These are phyloP conservation scores for Gigaspora rosea DNA, from an alignment of 192 early-diverging fungal genomes.

Conservation along the genomic window DNA sequence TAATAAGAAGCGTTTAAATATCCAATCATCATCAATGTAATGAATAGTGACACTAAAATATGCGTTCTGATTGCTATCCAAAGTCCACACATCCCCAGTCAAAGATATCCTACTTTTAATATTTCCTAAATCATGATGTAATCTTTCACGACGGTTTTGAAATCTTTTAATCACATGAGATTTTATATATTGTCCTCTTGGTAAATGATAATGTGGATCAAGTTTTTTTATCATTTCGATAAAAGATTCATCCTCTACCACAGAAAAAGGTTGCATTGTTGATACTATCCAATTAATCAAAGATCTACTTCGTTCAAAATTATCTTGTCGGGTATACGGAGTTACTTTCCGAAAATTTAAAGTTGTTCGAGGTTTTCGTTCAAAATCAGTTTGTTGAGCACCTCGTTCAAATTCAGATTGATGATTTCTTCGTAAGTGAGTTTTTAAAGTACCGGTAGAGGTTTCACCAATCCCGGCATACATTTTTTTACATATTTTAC, in stretches of 20 bases:
- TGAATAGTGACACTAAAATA: slow-evolving; percentile 9
- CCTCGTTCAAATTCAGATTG: too few species aligned
- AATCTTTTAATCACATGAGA: not conserved
- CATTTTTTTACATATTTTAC: too few species aligned
- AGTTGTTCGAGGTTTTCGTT: not conserved
- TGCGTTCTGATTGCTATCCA: not conserved
- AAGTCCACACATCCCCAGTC: not conserved
- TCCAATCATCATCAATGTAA: slow-evolving; percentile 3
- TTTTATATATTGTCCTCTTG: too few species aligned
- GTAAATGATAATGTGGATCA: too few species aligned
- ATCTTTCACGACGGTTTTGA: not conserved
- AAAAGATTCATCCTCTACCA: too few species aligned
- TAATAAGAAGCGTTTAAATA: not conserved
- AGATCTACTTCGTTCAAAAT: not conserved
- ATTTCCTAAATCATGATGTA: not conserved
- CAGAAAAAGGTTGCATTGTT: not conserved
- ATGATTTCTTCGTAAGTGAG: not conserved
- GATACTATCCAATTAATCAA: not conserved
- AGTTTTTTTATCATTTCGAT: too few species aligned
- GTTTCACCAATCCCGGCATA: slow-evolving; percentile 1
- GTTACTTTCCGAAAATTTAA: not conserved
- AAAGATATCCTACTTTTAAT: slow-evolving; percentile 9
- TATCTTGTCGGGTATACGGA: not conserved
- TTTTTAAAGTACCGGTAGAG: not conserved
- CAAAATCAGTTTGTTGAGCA: too few species aligned